Evolutionary conservation across 2,329 filamentous ascomycete species (phyloP).

Genomic region (Alternaria postmessia): DNA sequence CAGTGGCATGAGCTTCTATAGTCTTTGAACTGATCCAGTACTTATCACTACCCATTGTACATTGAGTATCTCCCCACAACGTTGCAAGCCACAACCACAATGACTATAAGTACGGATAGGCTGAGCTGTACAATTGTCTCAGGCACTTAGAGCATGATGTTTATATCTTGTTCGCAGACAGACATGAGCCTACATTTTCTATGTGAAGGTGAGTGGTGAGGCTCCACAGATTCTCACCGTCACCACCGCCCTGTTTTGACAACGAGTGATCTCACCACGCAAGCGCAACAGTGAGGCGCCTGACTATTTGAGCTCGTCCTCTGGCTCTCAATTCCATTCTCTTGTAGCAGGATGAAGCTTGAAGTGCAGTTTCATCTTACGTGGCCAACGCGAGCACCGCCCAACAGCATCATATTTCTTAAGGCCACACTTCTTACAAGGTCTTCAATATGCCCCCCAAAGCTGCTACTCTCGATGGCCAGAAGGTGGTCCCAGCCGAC

Average conservation of each 20-base stretch:
- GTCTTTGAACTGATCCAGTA: background rate
- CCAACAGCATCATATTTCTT: background rate
- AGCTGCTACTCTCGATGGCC: conserved; percentile 3
- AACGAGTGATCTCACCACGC: conserved; percentile 15
- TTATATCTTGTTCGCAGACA: background rate
- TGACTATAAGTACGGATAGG: background rate
- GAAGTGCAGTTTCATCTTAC: background rate
- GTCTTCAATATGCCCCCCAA: conserved; percentile 27
- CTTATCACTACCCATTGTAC: background rate
- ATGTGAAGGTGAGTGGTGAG: conserved; percentile 15
- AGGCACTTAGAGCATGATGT: background rate
- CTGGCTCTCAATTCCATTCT: background rate
- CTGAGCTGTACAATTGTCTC: background rate
- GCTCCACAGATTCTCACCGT: conserved; percentile 8
- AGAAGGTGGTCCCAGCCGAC: conserved; percentile 33
- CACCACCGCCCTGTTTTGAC: conserved; percentile 11
- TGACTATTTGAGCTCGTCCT: conserved; percentile 11
- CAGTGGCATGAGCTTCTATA: background rate
- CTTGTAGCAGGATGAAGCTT: background rate
- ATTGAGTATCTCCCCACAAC: background rate
- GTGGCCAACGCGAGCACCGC: background rate
- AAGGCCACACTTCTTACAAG: background rate
- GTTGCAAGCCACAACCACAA: background rate
- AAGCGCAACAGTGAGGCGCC: background rate
- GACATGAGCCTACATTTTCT: background rate